phyloP scores from a whole-genome alignment of 495 filamentous ascomycete species.

The Saxophila tyrrhenica region DNA sequence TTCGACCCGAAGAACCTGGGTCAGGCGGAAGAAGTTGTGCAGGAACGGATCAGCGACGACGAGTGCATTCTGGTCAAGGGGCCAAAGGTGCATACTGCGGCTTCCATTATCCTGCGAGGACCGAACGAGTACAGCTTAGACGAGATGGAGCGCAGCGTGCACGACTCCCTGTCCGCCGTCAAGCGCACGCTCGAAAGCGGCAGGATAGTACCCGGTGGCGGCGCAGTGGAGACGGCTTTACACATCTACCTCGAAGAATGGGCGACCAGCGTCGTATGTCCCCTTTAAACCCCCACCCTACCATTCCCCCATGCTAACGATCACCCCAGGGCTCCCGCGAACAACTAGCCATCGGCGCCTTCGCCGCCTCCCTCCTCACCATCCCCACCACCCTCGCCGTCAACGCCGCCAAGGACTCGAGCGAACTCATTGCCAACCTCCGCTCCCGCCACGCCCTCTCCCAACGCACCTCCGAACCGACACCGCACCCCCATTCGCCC shows the following conservation, averaged over 20 bases:
- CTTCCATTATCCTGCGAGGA: constrained; percentile 92
- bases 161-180: constrained; percentile 91
- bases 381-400: constrained; percentile 95
- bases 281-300: neutral
- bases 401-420: constrained; percentile 92
- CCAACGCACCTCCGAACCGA: constrained; percentile 75
- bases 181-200: constrained; percentile 96
- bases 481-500: constrained; percentile 20
- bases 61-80: constrained; percentile 97
- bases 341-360: constrained; percentile 96
- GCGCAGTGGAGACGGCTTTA: constrained; percentile 94
- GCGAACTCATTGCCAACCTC: constrained; percentile 89
- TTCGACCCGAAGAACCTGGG: constrained; percentile 86
- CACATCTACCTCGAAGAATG: constrained; percentile 99
- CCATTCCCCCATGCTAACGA: neutral
- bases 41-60: constrained; percentile 96
- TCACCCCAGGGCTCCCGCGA: constrained; percentile 66
- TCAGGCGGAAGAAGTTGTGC: constrained; percentile 84
- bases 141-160: constrained; percentile 97
- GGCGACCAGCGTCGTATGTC: constrained; percentile 80
- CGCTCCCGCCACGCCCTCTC: constrained; percentile 89
- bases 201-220: constrained; percentile 90
- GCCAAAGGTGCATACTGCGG: constrained; percentile 83
- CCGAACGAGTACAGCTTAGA: constrained; percentile 95
- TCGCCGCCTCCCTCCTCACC: constrained; percentile 83